Evolutionary conservation across 1,139 yeast species (phyloP).

Genomic region (Chernovozyma aurita): DNA sequence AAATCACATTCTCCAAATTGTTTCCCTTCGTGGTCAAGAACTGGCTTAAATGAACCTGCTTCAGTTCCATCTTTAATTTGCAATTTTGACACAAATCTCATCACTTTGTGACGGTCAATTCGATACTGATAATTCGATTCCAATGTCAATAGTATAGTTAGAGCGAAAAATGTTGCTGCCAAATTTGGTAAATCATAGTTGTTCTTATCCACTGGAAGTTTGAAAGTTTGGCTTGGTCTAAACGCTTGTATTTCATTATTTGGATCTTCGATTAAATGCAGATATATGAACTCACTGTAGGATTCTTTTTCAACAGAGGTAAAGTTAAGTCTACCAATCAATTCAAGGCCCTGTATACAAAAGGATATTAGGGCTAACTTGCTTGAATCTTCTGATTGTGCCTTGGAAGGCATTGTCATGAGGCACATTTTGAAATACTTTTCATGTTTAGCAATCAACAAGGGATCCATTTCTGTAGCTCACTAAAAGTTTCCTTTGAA

Average conservation of each 20-base stretch:
- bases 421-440: slow-evolving; percentile 49
- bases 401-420: slow-evolving; percentile 45
- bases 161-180: slow-evolving; percentile 66
- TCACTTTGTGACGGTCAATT: slow-evolving; percentile 41
- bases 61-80: slow-evolving; percentile 57
- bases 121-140: slow-evolving; percentile 29
- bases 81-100: slow-evolving; percentile 49
- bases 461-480: slow-evolving; percentile 4
- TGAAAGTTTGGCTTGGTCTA: slow-evolving; percentile 49
- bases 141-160: slow-evolving; percentile 46
- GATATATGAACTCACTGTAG: slow-evolving; percentile 45
- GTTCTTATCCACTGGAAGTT: slow-evolving; percentile 12
- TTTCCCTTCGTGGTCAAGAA: slow-evolving; percentile 22
- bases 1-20: slow-evolving; percentile 65
- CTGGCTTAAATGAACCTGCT: slow-evolving; percentile 45
- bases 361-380: slow-evolving; percentile 64
- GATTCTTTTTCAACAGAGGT: slow-evolving; percentile 19
- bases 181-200: slow-evolving; percentile 57
- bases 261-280: slow-evolving; percentile 35
- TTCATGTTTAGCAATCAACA: slow-evolving; percentile 36
- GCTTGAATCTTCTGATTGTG: slow-evolving; percentile 60
- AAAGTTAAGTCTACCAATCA: slow-evolving; percentile 40
- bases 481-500: too few relatives aligned
- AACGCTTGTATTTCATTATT: slow-evolving; percentile 40
- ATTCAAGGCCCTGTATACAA: slow-evolving; percentile 56